Conservation (phyloP, 768 basidiomycete species). For the Leucocoprinus leucothites region DNA sequence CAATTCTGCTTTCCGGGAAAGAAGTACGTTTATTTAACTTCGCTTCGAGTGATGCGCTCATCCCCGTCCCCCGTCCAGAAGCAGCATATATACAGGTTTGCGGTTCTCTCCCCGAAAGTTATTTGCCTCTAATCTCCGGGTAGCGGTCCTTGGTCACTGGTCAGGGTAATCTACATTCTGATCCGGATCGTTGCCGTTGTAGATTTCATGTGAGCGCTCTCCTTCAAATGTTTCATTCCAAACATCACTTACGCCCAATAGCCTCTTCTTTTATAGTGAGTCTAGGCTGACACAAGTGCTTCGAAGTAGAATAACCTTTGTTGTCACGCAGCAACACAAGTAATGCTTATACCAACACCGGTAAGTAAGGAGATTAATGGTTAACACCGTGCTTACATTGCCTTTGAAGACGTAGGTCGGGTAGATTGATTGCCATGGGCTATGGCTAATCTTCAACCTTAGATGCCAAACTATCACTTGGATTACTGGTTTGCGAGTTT, state of each 20-base stretch:
- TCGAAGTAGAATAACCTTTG: not conserved
- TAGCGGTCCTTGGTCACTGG: not conserved
- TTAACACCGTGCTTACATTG: not conserved
- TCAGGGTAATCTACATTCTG: constrained; percentile 2
- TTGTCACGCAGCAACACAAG: not conserved
- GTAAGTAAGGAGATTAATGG: not conserved
- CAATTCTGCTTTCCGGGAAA: not conserved
- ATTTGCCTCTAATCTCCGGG: not conserved
- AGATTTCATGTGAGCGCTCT: not conserved
- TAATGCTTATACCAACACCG: not conserved
- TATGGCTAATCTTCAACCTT: not conserved
- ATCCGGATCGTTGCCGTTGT: not conserved
- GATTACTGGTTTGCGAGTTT: constrained; percentile 8
- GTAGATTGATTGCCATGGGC: too few species aligned
- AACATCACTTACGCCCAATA: not conserved
- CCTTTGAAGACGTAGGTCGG: not conserved
- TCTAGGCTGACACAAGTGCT: not conserved
- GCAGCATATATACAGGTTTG: constrained; percentile 5
- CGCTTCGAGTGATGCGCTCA: too few species aligned
- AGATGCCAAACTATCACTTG: constrained; percentile 9
- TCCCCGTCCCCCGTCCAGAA: not conserved
- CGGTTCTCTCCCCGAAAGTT: not conserved
- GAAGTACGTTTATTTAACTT: not conserved
- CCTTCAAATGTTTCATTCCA: not conserved
- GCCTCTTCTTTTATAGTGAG: constrained; percentile 3